Conservation (phyloP, 2,329 filamentous ascomycete genomes). For the Botrytis paeoniae region DNA sequence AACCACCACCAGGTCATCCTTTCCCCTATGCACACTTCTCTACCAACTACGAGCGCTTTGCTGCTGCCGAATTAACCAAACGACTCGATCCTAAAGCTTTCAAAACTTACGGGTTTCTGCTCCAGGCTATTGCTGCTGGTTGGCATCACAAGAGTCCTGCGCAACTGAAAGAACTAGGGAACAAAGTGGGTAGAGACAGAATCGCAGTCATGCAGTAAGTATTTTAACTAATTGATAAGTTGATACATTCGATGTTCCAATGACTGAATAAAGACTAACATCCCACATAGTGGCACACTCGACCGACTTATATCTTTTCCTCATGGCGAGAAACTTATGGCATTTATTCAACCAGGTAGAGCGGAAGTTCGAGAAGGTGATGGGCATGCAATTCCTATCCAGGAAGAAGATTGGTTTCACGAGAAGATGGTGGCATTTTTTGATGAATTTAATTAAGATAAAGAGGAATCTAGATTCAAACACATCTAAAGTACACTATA, state of each 20-base stretch:
- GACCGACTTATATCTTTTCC: conserved; percentile 76
- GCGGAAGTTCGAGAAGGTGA: conserved; percentile 64
- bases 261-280: neutral
- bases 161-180: conserved; percentile 64
- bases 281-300: conserved; percentile 48
- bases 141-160: conserved; percentile 72
- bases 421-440: conserved; percentile 36
- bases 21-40: conserved; percentile 55
- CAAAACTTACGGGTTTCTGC: conserved; percentile 64
- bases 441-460: conserved; percentile 4
- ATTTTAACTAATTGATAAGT: neutral
- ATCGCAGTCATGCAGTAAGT: conserved; percentile 68
- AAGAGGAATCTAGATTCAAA: too few species aligned
- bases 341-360: conserved; percentile 59
- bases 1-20: conserved; percentile 36
- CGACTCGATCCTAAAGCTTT: conserved; percentile 59
- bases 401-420: conserved; percentile 69
- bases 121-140: conserved; percentile 74
- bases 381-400: conserved; percentile 73
- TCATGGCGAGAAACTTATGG: conserved; percentile 67
- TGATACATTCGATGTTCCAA: neutral
- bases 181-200: conserved; percentile 66
- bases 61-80: conserved; percentile 75
- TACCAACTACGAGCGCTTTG: conserved; percentile 78
- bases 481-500: too few species aligned